Evolutionary conservation across 75 land plant species (phyloP), one percentile per base, ranked within the genome.

Genomic region (Ceratopteris richardii): DNA sequence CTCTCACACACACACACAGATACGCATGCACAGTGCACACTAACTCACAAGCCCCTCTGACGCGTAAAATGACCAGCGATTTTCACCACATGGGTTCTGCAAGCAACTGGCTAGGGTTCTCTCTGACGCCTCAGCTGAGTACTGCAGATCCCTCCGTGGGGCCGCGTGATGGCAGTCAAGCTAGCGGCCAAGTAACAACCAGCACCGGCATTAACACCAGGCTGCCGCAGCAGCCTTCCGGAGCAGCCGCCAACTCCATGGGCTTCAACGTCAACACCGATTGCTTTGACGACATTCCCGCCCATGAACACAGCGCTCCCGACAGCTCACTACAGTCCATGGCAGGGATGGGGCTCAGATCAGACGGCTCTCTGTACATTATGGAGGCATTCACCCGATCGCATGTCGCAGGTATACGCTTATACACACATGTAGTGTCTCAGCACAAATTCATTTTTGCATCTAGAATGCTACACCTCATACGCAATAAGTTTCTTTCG

Each of bases 61-160:
- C n/a, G n/a, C n/a, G n/a, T n/a, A n/a, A n/a, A n/a, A n/a, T n/a
- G n/a, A n/a, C n/a, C n/a, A n/a, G n/a, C n/a, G n/a, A n/a, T n/a
- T n/a, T n/a, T n/a, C 9, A 33, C 37, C 3, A 4, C 37, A 33
- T 46, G 48, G 48, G 48, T 20, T 46, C 48, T 46, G 21, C 17
- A 17, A 46, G 17, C 17, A 46, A 46, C 14, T 46, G 48, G 48
- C 21, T 46, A 46, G 48, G 48, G 21, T 46, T 46, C 48, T 46
- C 48, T 5, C 14, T 46, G 4, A 46, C n/a, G 4, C 48, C n/a
- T 46, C n/a, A n/a, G n/a, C 14, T 5, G 48, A 2, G 1, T 17
- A 46, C 5, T 20, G 17, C 4, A 7, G 48, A 7, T 2, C 14
- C 3, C 9, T 9, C 3, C 9, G 37, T 33, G 37, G 37, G 37